These are phyloP conservation scores for Aspergillus transmontanensis DNA, from an alignment of 2,329 filamentous ascomycete species.

Conservation along the genomic window DNA sequence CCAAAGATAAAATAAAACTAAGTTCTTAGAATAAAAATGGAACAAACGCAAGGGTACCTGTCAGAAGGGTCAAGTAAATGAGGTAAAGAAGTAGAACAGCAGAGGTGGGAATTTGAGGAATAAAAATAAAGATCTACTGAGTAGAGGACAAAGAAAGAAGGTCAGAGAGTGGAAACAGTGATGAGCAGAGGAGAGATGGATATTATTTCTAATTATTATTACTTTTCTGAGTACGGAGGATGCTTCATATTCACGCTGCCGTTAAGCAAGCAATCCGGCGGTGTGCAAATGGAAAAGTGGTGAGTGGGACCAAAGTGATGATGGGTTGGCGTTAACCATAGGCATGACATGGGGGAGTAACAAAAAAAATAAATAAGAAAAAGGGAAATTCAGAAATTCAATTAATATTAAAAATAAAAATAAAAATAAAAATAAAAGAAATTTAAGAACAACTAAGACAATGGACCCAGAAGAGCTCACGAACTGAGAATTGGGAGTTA, in stretches of 20 bases:
- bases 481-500: not conserved
- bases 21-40: not conserved
- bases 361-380: not conserved
- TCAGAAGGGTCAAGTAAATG: not conserved
- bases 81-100: not conserved
- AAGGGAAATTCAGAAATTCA: slow-evolving; percentile 13
- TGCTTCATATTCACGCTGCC: not conserved
- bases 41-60: not conserved
- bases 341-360: not conserved
- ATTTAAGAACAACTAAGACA: slow-evolving; percentile 18
- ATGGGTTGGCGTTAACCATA: not conserved
- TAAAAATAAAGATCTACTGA: slow-evolving; percentile 8
- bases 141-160: slow-evolving; percentile 2
- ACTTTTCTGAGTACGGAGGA: not conserved
- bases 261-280: not conserved
- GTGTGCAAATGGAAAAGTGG: not conserved
- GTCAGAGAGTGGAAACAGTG: not conserved
- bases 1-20: not conserved
- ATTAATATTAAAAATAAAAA: not conserved
- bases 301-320: slow-evolving; percentile 3
- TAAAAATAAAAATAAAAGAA: not conserved
- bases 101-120: slow-evolving; percentile 7
- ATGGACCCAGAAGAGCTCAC: slow-evolving; percentile 21
- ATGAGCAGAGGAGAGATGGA: not conserved
- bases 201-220: slow-evolving; percentile 7